Base-by-base conservation (phyloP, 2,329 filamentous ascomycete genomes). In the Penicillium sp. region DNA sequence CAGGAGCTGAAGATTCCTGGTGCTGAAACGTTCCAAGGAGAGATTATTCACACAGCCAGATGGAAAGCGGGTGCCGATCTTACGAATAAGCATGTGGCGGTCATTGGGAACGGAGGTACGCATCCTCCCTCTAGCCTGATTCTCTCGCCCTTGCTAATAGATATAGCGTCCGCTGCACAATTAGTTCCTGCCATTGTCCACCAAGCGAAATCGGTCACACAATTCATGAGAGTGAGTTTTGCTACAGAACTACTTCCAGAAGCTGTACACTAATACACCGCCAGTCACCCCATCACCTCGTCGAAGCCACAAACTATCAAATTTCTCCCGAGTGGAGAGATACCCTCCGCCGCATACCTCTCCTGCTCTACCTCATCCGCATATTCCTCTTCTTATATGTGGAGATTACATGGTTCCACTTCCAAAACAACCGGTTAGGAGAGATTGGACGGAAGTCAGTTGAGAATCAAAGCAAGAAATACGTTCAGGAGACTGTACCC, bases 91-190 rank as follows among this genome's bases (percentile, higher is more conserved):
- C 51, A 58, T 53, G 59, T 64, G n/a, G 59, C 54, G 13, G 62
- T 64, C 11, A 56, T 60, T 57, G 63, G 60, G 7, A 55, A 61
- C 49, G 60, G 58, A 60, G 59, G 60, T 63, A 53, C 7, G 54
- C 7, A 47, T 17, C 11, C 13, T 30, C 17, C 11, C 13, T 30
- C 17, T 26, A 17, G n/a, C 9, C 11, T 8, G 8, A 3, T 41
- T 19, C 26, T 26, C n/a, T 7, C 7, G 21, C 8, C 15, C 6
- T 31, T 38, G 41, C 31, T 56, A 21, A 60, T 5, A 6, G 15
- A 7, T 23, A 23, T 21, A 63, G 61, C 61, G 21, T 63, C 61
- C 3, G 53, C 61, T 7, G 50, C 55, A 2, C 61, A 63, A n/a
- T 21, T 63, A 5, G 41, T 63, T 4, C 61, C 61, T 5, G 61